These are phyloP conservation scores for Candida sp. DNA, from an alignment of 1,139 yeast genomes.

Conservation along the genomic window DNA sequence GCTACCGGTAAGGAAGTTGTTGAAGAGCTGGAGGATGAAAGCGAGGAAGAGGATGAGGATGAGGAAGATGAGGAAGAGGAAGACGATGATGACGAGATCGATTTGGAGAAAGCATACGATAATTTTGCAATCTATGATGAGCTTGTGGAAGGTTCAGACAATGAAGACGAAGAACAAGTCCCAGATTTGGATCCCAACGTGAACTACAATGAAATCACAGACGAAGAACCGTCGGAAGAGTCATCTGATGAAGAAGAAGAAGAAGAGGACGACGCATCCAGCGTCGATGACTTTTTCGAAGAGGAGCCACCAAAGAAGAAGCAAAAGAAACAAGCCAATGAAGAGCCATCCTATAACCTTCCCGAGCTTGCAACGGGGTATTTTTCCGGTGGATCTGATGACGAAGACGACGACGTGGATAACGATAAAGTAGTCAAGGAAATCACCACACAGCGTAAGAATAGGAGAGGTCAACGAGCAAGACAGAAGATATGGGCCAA, in stretches of 20 bases:
- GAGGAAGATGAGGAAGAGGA: constrained; percentile 24
- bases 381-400: constrained; percentile 78
- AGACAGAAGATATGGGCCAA: constrained; percentile 96
- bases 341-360: constrained; percentile 34
- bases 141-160: constrained; percentile 60
- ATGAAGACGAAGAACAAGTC: constrained; percentile 43
- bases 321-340: constrained; percentile 19
- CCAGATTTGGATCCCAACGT: constrained; percentile 42
- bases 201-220: constrained; percentile 65
- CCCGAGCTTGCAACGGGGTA: constrained; percentile 83
- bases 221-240: constrained; percentile 57
- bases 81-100: constrained; percentile 20
- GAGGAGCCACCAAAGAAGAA: constrained; percentile 16
- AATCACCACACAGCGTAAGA: constrained; percentile 63
- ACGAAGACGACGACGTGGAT: constrained; percentile 55
- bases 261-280: constrained; percentile 19
- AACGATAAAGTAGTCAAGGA: constrained; percentile 64
- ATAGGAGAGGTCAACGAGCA: constrained; percentile 96
- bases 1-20: constrained; percentile 26
- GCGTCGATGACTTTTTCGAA: constrained; percentile 45
- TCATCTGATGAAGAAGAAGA: constrained; percentile 19
- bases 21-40: constrained; percentile 20
- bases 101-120: constrained; percentile 23
- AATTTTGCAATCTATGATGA: constrained; percentile 54
- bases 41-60: too few relatives aligned